A percentile compares a stretch with the other conserved stretches of the same genome.
These are phyloP conservation scores for Cystobasidium ongulense DNA, from an alignment of 768 basidiomycete genomes.

Conservation along the genomic window DNA sequence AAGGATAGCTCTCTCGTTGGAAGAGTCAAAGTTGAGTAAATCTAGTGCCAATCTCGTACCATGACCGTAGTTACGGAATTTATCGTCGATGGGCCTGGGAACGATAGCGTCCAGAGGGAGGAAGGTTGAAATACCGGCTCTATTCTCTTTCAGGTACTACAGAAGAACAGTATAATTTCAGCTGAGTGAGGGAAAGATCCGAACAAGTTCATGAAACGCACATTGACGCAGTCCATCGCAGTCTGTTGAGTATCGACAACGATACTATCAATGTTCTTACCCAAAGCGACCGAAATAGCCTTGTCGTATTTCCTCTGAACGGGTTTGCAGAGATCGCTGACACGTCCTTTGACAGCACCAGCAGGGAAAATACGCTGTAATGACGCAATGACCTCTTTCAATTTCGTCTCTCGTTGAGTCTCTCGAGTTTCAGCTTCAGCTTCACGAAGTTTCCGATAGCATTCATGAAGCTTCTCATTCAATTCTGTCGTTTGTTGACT, in stretches of 20 bases:
- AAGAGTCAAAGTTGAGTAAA: slow-evolving; percentile 70
- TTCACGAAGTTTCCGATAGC: slow-evolving; percentile 74
- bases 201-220: slow-evolving; percentile 43
- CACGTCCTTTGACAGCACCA: slow-evolving; percentile 55
- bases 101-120: slow-evolving; percentile 97
- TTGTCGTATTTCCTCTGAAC: slow-evolving; percentile 83
- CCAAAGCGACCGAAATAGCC: slow-evolving; percentile 82
- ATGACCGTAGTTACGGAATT: slow-evolving; percentile 82
- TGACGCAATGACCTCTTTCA: slow-evolving; percentile 76
- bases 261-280: slow-evolving; percentile 87
- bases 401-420: slow-evolving; percentile 67
- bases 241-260: slow-evolving; percentile 96
- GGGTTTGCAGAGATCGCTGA: slow-evolving; percentile 90
- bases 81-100: slow-evolving; percentile 86
- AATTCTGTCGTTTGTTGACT: slow-evolving; percentile 85
- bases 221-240: slow-evolving; percentile 95
- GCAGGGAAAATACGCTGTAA: slow-evolving; percentile 86
- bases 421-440: slow-evolving; percentile 83
- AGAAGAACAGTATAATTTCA: neutral
- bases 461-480: slow-evolving; percentile 77
- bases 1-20: slow-evolving; percentile 86
- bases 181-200: neutral
- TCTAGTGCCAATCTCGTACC: slow-evolving; percentile 79
- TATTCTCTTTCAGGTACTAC: slow-evolving; percentile 94
- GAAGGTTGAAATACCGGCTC: slow-evolving; percentile 92